Percentiles rank a stretch among this genome's conserved stretches.
Conservation (phyloP, 257 asterid genomes). For the Cinchona pubescens region DNA sequence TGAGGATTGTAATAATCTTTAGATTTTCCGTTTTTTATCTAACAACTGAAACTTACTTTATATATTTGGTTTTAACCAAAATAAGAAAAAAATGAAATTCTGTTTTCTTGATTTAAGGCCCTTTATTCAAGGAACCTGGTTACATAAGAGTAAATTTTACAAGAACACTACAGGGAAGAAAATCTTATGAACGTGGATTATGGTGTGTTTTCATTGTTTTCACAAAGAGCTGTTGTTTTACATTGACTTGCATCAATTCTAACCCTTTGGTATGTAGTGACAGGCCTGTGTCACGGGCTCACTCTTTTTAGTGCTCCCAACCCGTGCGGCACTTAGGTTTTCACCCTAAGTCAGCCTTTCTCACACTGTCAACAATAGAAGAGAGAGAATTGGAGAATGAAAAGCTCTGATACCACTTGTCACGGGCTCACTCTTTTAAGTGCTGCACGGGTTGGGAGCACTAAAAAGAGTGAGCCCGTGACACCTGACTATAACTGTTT, state of each 20-base stretch:
- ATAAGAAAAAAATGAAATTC: background rate
- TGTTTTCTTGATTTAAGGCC: background rate
- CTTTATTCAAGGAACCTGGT: background rate
- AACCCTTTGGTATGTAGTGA: background rate
- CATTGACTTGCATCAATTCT: background rate
- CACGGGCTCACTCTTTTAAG: too few relatives aligned
- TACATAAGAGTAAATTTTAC: too few relatives aligned
- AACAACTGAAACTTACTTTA: background rate
- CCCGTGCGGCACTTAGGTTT: too few relatives aligned
- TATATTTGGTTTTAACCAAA: background rate
- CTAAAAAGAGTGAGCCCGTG: too few relatives aligned
- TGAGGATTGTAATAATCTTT: background rate
- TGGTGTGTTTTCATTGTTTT: background rate
- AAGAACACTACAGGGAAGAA: background rate
- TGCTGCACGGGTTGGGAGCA: too few relatives aligned
- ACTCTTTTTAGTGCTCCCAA: too few relatives aligned
- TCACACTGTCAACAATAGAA: too few relatives aligned
- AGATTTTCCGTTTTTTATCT: background rate
- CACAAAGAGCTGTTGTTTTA: background rate
- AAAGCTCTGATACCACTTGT: too few relatives aligned
- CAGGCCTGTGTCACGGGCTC: too few relatives aligned
- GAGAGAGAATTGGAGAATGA: too few relatives aligned
- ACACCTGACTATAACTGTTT: background rate
- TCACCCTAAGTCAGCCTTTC: too few relatives aligned
- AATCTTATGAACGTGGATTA: background rate